Evolutionary conservation across 768 basidiomycete species (phyloP).

Genomic region (Mrakia blollopis): DNA sequence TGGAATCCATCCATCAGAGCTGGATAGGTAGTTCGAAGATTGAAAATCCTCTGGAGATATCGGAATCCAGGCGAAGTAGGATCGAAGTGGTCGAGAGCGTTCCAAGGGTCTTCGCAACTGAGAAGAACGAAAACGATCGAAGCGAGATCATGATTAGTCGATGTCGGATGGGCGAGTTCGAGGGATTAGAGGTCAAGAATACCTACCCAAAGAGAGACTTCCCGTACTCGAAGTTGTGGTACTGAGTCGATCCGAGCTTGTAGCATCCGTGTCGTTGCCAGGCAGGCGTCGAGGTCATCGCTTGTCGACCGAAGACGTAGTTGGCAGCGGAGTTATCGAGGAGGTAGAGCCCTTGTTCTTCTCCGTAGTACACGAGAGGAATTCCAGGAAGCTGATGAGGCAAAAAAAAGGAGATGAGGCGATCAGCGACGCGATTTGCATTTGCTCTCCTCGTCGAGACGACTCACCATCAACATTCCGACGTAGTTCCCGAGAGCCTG

Average conservation of each 20-base stretch:
- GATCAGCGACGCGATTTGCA: background rate
- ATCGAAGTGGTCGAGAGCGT: slow-evolving; percentile 89
- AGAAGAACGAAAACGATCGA: background rate
- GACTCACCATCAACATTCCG: slow-evolving; percentile 55
- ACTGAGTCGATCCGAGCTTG: slow-evolving; percentile 79
- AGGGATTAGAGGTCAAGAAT: background rate
- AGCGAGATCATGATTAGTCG: no score
- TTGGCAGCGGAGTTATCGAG: slow-evolving; percentile 81
- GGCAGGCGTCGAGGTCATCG: slow-evolving; percentile 75
- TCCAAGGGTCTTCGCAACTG: slow-evolving; percentile 76
- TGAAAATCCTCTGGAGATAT: slow-evolving; percentile 60
- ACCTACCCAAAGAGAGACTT: slow-evolving; percentile 60
- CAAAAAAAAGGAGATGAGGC: background rate
- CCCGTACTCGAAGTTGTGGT: slow-evolving; percentile 83
- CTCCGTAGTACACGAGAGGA: slow-evolving; percentile 75
- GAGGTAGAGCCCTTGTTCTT: slow-evolving; percentile 80
- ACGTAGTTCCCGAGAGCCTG: slow-evolving; percentile 74
- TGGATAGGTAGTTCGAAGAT: slow-evolving; percentile 62
- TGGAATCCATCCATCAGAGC: slow-evolving; percentile 81
- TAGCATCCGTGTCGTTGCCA: slow-evolving; percentile 96
- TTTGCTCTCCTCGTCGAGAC: background rate
- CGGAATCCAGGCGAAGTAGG: slow-evolving; percentile 46
- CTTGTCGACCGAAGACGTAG: slow-evolving; percentile 74
- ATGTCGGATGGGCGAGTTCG: no score
- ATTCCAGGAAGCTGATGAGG: slow-evolving; percentile 66